These are phyloP conservation scores for Panicum virgatum DNA, from an alignment of 202 grass and related monocot species.

Conservation along the genomic window DNA sequence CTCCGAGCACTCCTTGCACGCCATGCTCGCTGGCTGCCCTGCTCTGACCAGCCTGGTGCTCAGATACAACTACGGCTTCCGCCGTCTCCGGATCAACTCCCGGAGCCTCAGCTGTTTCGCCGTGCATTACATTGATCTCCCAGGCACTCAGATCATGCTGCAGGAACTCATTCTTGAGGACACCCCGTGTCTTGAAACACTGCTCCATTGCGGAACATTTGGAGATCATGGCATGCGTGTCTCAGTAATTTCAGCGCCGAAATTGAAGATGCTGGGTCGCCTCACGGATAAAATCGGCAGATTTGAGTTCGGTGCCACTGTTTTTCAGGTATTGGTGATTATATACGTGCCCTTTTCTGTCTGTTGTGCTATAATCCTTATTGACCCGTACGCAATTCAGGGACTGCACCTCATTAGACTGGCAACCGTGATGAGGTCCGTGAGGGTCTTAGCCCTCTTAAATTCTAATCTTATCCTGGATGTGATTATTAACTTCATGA, in stretches of 20 bases:
- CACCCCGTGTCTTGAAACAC: neutral
- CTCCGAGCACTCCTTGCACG: neutral
- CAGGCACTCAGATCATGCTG: neutral
- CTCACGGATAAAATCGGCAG: neutral
- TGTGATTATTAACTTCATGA: conserved; percentile 24
- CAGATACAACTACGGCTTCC: neutral
- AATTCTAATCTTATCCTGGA: neutral
- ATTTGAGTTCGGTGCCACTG: neutral
- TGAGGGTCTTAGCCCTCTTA: neutral
- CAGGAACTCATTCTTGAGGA: neutral
- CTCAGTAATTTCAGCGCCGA: neutral
- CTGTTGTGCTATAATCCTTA: neutral
- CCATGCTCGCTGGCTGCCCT: neutral
- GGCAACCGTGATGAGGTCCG: neutral
- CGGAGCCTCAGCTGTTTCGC: neutral
- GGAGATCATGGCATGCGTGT: neutral
- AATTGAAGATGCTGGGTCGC: neutral
- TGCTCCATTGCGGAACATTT: neutral
- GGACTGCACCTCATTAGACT: neutral
- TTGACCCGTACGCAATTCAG: neutral
- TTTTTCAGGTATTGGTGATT: neutral
- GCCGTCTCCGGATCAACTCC: neutral
- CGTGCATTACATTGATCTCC: neutral
- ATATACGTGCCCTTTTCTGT: neutral
- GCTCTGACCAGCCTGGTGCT: neutral